phyloP scores from a whole-genome alignment of 768 basidiomycete genomes.

The Serendipita sp. region DNA sequence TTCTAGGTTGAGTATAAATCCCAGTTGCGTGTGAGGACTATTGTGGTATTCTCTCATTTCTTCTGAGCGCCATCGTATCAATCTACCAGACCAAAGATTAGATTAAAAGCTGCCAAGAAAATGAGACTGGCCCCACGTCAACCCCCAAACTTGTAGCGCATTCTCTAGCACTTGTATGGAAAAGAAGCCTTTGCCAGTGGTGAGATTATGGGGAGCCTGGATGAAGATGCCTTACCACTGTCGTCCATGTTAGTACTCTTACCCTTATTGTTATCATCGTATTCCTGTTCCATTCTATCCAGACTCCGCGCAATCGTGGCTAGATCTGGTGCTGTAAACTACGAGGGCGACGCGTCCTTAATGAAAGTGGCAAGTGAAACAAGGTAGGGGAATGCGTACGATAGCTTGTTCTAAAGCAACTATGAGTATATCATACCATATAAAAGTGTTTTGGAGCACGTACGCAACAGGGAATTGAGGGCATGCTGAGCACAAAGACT shows the following conservation, averaged over 20 bases:
- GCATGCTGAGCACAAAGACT: conserved; percentile 84
- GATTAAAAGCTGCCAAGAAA: not conserved
- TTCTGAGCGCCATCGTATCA: conserved; percentile 73
- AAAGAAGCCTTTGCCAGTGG: conserved; percentile 51
- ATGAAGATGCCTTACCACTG: conserved; percentile 37
- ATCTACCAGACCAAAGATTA: conserved; percentile 25
- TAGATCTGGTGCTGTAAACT: conserved; percentile 72
- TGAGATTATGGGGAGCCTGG: not conserved
- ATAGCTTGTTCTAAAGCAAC: not conserved
- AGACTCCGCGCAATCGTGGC: conserved; percentile 54
- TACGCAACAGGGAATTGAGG: conserved; percentile 64
- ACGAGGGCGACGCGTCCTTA: conserved; percentile 10
- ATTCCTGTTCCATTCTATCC: conserved; percentile 48
- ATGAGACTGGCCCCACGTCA: conserved; percentile 35
- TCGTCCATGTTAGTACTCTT: conserved; percentile 71
- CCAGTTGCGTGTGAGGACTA: conserved; percentile 62
- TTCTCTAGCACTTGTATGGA: conserved; percentile 79
- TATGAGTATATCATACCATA: not conserved
- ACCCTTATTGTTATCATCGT: conserved; percentile 32
- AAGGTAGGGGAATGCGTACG: not conserved
- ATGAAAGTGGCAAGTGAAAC: conserved; percentile 2
- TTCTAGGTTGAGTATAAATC: conserved; percentile 71
- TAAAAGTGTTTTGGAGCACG: not conserved
- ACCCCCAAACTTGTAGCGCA: conserved; percentile 69
- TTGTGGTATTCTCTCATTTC: conserved; percentile 62